Evolutionary conservation across 2,329 filamentous ascomycete genomes (phyloP), one percentile per base, ranked within the genome.

Genomic region (Cryphonectria radicalis): DNA sequence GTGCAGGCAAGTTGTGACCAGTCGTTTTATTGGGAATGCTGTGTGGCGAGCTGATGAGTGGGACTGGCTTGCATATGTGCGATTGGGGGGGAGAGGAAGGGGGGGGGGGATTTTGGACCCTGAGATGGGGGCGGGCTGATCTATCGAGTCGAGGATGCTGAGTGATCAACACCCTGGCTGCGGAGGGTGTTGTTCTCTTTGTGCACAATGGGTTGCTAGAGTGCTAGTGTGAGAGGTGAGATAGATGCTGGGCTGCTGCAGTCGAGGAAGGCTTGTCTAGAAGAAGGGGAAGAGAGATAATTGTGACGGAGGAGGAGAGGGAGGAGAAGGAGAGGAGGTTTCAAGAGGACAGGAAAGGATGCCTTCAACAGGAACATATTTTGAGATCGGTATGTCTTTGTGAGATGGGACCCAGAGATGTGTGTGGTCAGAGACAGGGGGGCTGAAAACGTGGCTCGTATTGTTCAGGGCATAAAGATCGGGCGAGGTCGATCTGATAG

Each of bases 1-100:
- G 87, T 90, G 3, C 88, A 90, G 72, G 43, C 89, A 89, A 32
- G 37, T 40, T 40, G 10, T 74, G 87, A 90, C 74, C 87, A 89
- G 78, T 88, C 86, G 32, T 89, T 89, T 89, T 74, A 77, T 89
- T 7, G 6, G 22, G 46, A 22, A 64, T 77, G 87, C 1, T 77
- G 88, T 75, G 88, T 75, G 88, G 87, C 0, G 86, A 88, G 66
- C 83, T 85, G 1, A 87, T 86, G 0, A 84, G 82, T 42, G 78
- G 89, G 0, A 89, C 87, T 4, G 22, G 87, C 86, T 0, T 90
- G 87, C 87, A 84, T 89, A 84, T 89, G 0, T 85, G 46, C 87
- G 0, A 86, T 89, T 73, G 86, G 86, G 0, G 85, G 88, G n/a
- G n/a, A n/a, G n/a, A n/a, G n/a, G n/a, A n/a, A n/a, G n/a, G n/a